Evolutionary conservation across 331 rosid genomes (phyloP).

Genomic region (Telfairia occidentalis): DNA sequence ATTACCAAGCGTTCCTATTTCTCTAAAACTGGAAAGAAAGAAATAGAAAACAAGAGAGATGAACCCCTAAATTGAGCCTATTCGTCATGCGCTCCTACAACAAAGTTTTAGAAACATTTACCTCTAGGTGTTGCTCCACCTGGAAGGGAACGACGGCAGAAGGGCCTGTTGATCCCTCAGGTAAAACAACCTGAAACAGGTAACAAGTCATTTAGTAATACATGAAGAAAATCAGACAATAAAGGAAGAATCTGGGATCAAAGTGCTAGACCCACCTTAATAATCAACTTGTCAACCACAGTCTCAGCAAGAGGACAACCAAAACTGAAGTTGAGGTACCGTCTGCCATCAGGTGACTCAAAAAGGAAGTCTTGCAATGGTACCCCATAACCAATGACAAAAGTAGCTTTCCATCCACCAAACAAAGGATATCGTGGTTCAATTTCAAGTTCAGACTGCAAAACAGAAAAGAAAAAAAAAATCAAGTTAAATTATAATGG

Average conservation of each 20-base stretch:
- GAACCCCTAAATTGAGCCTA: too few relatives aligned
- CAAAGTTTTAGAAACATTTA: conserved; percentile 20
- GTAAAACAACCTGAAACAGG: conserved; percentile 68
- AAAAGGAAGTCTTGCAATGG: conserved; percentile 94
- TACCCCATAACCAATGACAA: conserved; percentile 76
- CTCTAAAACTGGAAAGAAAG: too few relatives aligned
- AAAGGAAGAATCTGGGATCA: conserved; percentile 8
- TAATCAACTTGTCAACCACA: conserved; percentile 67
- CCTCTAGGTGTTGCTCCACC: conserved; percentile 75
- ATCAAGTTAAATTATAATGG: not conserved
- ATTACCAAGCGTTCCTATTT: too few relatives aligned
- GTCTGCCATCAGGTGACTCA: conserved; percentile 76
- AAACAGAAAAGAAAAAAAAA: conserved; percentile 12
- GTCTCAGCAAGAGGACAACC: conserved; percentile 82
- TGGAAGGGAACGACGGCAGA: conserved; percentile 57
- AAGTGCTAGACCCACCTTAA: conserved; percentile 50
- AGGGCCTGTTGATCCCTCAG: conserved; percentile 88
- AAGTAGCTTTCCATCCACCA: conserved; percentile 98
- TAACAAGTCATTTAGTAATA: conserved; percentile 12
- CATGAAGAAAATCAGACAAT: conserved; percentile 7
- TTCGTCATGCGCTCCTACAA: not conserved
- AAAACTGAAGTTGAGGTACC: conserved; percentile 89
- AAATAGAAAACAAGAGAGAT: too few relatives aligned
- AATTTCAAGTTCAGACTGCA: conserved; percentile 94
- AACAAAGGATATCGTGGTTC: conserved; percentile 95